Base-by-base conservation (phyloP, 2,329 filamentous ascomycete species). In the Cryoendolithus antarcticus region DNA sequence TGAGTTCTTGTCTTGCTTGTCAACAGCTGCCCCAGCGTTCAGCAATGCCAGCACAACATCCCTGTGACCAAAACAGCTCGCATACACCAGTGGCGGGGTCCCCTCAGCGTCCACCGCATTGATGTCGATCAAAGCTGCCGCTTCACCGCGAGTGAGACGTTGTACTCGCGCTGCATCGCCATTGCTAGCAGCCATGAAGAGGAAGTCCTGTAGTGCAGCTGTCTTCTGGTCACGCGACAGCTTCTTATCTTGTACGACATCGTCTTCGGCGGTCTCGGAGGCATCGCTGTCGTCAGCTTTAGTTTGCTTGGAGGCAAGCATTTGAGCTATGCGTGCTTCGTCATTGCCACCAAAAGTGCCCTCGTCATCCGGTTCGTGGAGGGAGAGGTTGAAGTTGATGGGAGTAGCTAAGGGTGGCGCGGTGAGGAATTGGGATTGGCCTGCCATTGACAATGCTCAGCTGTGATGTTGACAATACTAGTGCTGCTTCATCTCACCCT, bases 131-230 rank as follows among this genome's bases (percentile, higher is more conserved):
- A 79, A 86, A 7, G 73, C 60, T 52, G 77, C 83, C 9, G 83
- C 82, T 41, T 77, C 76, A 11, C 86, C 86, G 32, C 71, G 65
- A 3, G 96, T 66, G 31, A 98, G 72, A 54, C 77, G 80, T 48
- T 74, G 71, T 34, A 98, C 80, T 44, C 86, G 78, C 35, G 82
- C 77, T 31, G 86, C 76, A 62, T 96, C 91, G 36, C 91, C 91
- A 60, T 98, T 98, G 60, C 89, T 95, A 2, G 91, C 86, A 9
- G 91, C 89, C 78, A 95, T 93, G 55, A 89, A 88, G 48, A 98
- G 69, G 9, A 83, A 79, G 56, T 85, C 89, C 59, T 98, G 91
- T 31, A 98, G 62, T 30, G 82, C 75, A 34, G 82, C 73, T 49
- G 70, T 77, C 69, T 95, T 96, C 58, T 94, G 81, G 5, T 77